phyloP scores from a whole-genome alignment of 1,284 basidiomycete species.

The Pholiota adiposa region DNA sequence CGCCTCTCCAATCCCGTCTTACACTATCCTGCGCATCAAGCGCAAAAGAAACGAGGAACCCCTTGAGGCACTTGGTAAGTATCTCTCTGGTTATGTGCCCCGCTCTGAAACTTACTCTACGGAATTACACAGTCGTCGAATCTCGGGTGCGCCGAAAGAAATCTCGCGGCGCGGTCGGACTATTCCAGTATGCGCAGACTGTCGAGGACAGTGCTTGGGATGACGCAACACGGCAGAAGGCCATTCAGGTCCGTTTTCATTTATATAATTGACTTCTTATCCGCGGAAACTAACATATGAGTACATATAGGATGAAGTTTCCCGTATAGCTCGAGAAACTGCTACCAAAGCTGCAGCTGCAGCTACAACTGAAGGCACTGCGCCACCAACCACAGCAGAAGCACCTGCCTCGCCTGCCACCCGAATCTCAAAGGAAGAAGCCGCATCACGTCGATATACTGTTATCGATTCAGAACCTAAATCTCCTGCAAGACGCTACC shows the following conservation, averaged over 20 bases:
- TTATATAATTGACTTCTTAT: neutral
- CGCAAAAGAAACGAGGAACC: constrained; percentile 80
- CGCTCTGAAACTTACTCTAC: neutral
- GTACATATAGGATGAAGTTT: constrained; percentile 50
- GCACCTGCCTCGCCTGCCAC: constrained; percentile 23
- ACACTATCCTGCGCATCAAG: constrained; percentile 78
- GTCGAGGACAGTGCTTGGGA: constrained; percentile 73
- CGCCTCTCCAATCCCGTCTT: constrained; percentile 39
- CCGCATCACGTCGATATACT: constrained; percentile 44
- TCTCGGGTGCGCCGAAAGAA: constrained; percentile 62
- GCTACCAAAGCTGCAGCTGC: constrained; percentile 16
- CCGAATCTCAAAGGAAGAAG: constrained; percentile 32
- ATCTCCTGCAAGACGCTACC: constrained; percentile 26
- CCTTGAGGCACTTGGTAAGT: constrained; percentile 72
- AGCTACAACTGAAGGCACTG: constrained; percentile 7
- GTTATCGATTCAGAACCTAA: constrained; percentile 39
- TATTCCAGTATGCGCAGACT: constrained; percentile 80
- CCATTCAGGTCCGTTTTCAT: constrained; percentile 56
- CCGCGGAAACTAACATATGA: neutral
- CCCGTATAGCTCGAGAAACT: constrained; percentile 45
- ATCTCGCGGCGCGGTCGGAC: constrained; percentile 57
- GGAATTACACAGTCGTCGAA: constrained; percentile 60
- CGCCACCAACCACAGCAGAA: constrained; percentile 17
- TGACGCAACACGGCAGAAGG: constrained; percentile 55
- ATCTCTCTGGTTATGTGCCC: neutral